A percentile compares a stretch with the other conserved stretches of the same genome.
phyloP scores from a whole-genome alignment of 179 eudicot species.

The Drosera spatulata region DNA sequence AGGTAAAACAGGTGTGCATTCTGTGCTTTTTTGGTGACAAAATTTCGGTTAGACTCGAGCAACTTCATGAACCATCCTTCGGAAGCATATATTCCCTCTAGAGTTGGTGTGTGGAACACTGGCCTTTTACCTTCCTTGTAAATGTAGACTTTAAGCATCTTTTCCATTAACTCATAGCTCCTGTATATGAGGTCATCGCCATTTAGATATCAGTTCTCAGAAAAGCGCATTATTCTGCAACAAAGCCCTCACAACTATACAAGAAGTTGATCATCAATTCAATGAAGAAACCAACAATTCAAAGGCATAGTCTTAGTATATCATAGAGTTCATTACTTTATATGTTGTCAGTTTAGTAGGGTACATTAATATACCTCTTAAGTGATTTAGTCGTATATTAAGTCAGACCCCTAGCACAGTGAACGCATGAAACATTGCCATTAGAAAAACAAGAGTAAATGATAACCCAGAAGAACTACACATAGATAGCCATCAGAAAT shows the following conservation, averaged over 20 bases:
- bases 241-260: not conserved
- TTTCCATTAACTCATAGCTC: conserved; percentile 49
- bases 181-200: conserved; percentile 11
- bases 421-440: no score
- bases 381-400: no score
- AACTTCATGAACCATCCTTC: conserved; percentile 65
- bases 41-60: conserved; percentile 32
- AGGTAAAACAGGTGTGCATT: conserved; percentile 52
- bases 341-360: no score
- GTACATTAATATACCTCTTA: no score
- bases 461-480: no score
- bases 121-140: conserved; percentile 47
- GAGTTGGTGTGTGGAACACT: conserved; percentile 39
- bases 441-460: no score
- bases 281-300: no score
- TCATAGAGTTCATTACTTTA: no score
- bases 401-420: no score
- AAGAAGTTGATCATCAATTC: no score
- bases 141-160: conserved; percentile 45
- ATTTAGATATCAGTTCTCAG: not conserved
- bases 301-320: no score
- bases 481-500: no score
- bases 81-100: conserved; percentile 48
- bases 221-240: not conserved
- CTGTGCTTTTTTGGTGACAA: conserved; percentile 27